Conservation (phyloP, 192 early-diverging fungal genomes). For the Dissophora globulifera region DNA sequence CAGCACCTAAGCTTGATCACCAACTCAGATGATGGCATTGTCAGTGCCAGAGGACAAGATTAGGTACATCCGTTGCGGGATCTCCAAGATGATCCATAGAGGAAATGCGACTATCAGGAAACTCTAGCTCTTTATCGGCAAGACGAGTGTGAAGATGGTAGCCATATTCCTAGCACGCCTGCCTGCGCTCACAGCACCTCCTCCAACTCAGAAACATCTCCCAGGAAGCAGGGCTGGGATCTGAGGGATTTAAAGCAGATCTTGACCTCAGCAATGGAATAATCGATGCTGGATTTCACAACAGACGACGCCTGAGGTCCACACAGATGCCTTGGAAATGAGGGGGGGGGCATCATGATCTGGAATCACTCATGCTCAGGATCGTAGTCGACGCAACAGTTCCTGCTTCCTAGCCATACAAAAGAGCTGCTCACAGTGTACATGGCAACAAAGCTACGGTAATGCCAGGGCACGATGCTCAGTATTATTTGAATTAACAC, state of each 20-base stretch:
- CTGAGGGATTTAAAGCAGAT: neutral
- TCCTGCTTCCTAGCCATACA: constrained; percentile 18
- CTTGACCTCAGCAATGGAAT: constrained; percentile 12
- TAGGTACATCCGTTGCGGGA: constrained; percentile 24
- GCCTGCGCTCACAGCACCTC: constrained; percentile 26
- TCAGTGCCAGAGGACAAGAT: constrained; percentile 32
- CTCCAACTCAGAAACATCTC: constrained; percentile 39
- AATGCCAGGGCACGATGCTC: constrained; percentile 12
- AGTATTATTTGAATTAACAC: no score
- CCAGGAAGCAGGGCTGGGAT: neutral
- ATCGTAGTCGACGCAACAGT: constrained; percentile 1
- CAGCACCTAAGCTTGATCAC: constrained; percentile 39
- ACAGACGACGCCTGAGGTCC: constrained; percentile 14
- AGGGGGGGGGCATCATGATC: constrained; percentile 26
- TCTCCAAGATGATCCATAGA: constrained; percentile 17
- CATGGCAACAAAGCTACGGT: neutral
- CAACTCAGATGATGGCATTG: constrained; percentile 34
- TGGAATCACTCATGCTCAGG: neutral
- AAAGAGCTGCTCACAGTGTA: constrained; percentile 4
- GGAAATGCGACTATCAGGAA: constrained; percentile 19
- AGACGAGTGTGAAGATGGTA: constrained; percentile 11
- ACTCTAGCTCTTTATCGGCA: constrained; percentile 24
- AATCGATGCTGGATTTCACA: constrained; percentile 5
- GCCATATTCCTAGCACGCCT: constrained; percentile 38
- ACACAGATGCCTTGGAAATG: constrained; percentile 26